Evolutionary conservation across 192 early-diverging fungal genomes (phyloP), one percentile per base, ranked within the genome.

Genomic region (Gaertneriomyces sp.): DNA sequence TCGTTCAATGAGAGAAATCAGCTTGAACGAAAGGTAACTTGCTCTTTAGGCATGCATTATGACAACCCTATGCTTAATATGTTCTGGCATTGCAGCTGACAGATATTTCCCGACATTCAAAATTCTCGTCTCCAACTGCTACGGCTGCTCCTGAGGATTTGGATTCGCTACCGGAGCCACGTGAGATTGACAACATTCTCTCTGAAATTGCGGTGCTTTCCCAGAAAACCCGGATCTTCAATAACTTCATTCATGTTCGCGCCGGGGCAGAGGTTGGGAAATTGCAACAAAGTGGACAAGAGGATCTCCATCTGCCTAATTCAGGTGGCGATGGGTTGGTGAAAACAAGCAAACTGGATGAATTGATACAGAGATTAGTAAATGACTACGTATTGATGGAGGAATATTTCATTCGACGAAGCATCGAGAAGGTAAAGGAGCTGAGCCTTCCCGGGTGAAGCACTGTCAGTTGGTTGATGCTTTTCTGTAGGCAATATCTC

Each of bases 141-240:
- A 42, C 41, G n/a, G 56, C 14, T 9, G 46, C 33, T 62, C 74
- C 43, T 66, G 72, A 17, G 67, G 47, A 8, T 9, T 5, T 8
- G 1, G 70, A 73, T 42, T 42, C 20, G 7, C 39, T 58, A 19
- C 42, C 78, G 7, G 92, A 97, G 60, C 80, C 90, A 25, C 79
- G 91, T 5, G 90, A 92, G 45, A 68, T 98, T 12, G 90, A 93
- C 50, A 68, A 72, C n/a, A 83, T 91, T 16, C 73, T 96, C 25
- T 80, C 74, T 20, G 94, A 99, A 70, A 73, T 96, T 25, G 89
- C 92, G 2, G 43, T 90, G 46, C 90, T 98, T 14, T 85, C 85
- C 63, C 91, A 93, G 50, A 84, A 90, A 25, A 78, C 89, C 19
- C 74, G 81, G 7, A 64, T 94, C 4, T 99, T 92, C 75, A 77